These are phyloP conservation scores for Myxozyma nipponensis DNA, from an alignment of 805 yeast species.

Conservation along the genomic window DNA sequence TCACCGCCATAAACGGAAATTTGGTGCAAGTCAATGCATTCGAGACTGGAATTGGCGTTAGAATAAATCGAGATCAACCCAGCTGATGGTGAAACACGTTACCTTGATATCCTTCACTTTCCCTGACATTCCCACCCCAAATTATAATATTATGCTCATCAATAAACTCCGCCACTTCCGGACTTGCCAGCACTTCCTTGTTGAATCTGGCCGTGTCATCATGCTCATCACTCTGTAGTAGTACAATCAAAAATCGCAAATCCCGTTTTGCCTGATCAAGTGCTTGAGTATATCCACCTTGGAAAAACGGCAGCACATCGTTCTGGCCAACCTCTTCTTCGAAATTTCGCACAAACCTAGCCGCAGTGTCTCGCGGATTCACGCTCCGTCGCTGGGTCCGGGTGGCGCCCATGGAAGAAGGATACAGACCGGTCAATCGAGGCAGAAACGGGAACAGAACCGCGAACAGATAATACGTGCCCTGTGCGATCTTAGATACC, in stretches of 20 bases:
- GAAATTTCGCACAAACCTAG: conserved; percentile 49
- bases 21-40: conserved; percentile 65
- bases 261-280: conserved; percentile 64
- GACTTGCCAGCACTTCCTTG: conserved; percentile 51
- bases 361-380: conserved; percentile 51
- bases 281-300: conserved; percentile 79
- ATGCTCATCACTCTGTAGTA: conserved; percentile 68
- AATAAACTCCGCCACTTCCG: conserved; percentile 47
- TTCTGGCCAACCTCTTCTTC: conserved; percentile 44
- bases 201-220: conserved; percentile 57
- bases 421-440: conserved; percentile 38
- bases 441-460: conserved; percentile 40
- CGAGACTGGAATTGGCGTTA: conserved; percentile 50
- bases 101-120: conserved; percentile 72
- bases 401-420: conserved; percentile 41
- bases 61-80: not conserved
- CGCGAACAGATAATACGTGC: conserved; percentile 15
- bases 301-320: conserved; percentile 44
- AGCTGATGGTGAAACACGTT: not conserved
- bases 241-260: conserved; percentile 67
- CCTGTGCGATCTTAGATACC: conserved; percentile 31
- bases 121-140: conserved; percentile 87
- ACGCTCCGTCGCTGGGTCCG: conserved; percentile 37
- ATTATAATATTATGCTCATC: conserved; percentile 53
- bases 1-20: conserved; percentile 77